Percentiles rank a stretch among this genome's conserved stretches.
Evolutionary conservation across 2,329 filamentous ascomycete genomes (phyloP).

Genomic region (Paecilomyces variotii): DNA sequence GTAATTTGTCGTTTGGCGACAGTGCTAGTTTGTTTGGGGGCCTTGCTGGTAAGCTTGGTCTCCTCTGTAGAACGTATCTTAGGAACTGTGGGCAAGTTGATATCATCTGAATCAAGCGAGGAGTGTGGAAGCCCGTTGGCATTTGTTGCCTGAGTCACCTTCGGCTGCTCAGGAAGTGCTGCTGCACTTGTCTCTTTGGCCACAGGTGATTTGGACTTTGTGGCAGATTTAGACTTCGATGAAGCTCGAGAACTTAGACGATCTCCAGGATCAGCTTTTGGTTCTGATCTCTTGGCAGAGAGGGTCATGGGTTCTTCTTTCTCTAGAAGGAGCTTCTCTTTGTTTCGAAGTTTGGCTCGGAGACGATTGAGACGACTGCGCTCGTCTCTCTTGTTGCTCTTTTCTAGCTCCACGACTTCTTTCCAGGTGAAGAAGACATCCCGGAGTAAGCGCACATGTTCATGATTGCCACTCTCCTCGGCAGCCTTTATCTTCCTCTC

Average conservation of each 20-base stretch:
- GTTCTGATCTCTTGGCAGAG: background rate
- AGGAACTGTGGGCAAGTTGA: background rate
- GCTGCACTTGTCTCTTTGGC: background rate
- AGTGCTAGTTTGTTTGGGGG: background rate
- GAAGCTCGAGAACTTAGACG: background rate
- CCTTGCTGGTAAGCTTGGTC: background rate
- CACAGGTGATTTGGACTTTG: constrained; percentile 1
- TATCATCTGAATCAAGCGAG: background rate
- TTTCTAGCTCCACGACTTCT: background rate
- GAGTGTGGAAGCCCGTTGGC: background rate
- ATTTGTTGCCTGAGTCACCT: background rate
- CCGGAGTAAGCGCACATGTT: constrained; percentile 2
- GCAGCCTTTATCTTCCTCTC: constrained; percentile 7
- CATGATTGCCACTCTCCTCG: constrained; percentile 1
- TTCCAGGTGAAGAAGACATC: constrained; percentile 1
- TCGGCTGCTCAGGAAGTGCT: background rate
- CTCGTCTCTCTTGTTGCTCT: background rate
- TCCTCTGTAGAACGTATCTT: background rate
- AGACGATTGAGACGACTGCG: background rate
- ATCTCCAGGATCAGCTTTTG: background rate
- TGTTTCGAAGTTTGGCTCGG: background rate
- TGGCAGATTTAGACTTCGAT: background rate
- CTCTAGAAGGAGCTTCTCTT: constrained; percentile 6
- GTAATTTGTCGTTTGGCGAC: background rate
- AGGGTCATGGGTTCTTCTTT: constrained; percentile 5